These are phyloP conservation scores for Aspergillus ostianus DNA, from an alignment of 495 filamentous ascomycete genomes.

Conservation along the genomic window DNA sequence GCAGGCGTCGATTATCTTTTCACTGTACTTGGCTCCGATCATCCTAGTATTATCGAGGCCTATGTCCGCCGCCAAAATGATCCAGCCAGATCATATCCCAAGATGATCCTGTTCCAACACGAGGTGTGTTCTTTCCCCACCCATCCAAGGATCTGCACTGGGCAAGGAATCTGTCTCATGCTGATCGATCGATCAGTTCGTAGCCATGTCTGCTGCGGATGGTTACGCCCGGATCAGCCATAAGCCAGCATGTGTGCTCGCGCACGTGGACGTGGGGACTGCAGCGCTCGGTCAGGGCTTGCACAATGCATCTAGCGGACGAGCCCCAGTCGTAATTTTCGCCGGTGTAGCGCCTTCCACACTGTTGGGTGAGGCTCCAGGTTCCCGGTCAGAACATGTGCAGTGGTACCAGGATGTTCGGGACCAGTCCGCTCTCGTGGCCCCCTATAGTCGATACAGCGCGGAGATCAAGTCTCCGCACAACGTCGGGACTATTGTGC, in stretches of 20 bases:
- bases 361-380: conserved; percentile 21
- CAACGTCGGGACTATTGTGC: conserved; percentile 24
- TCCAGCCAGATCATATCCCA: conserved; percentile 19
- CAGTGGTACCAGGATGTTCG: conserved; percentile 31
- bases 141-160: not conserved
- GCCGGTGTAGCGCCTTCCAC: conserved; percentile 26
- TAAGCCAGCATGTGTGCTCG: conserved; percentile 23
- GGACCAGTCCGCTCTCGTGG: conserved; percentile 24
- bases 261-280: conserved; percentile 31
- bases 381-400: conserved; percentile 27
- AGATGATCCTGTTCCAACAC: conserved; percentile 30
- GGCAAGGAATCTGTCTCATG: no score
- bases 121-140: conserved; percentile 17
- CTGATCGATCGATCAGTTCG: conserved; percentile 17
- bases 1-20: conserved; percentile 24
- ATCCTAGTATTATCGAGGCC: conserved; percentile 28
- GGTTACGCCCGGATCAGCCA: conserved; percentile 27
- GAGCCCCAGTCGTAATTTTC: conserved; percentile 29
- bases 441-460: conserved; percentile 25
- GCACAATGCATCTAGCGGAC: conserved; percentile 29
- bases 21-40: conserved; percentile 24
- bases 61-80: conserved; percentile 22
- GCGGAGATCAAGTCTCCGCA: conserved; percentile 26
- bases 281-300: conserved; percentile 26
- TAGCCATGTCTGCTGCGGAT: conserved; percentile 29